These are phyloP conservation scores for Coniferiporia sulphurascens DNA, from an alignment of 1,284 basidiomycete species.

Conservation along the genomic window DNA sequence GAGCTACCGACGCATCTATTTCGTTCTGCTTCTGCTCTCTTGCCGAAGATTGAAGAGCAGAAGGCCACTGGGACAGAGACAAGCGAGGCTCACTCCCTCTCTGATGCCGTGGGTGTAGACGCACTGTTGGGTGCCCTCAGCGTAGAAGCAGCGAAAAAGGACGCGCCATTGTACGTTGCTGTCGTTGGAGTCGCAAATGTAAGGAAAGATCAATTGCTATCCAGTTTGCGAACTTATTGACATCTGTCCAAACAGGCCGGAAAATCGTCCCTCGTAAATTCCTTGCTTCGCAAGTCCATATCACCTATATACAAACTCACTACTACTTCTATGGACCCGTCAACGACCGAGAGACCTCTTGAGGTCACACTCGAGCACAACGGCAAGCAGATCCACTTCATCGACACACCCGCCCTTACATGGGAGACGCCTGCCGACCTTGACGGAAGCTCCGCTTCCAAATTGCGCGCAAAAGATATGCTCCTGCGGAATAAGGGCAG, in stretches of 20 bases:
- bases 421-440: conserved; percentile 42
- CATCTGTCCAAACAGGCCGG: conserved; percentile 46
- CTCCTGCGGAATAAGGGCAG: conserved; percentile 78
- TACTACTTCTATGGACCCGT: conserved; percentile 52
- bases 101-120: conserved; percentile 58
- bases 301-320: conserved; percentile 60
- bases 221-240: background rate
- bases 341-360: conserved; percentile 66
- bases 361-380: conserved; percentile 49
- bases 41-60: conserved; percentile 37
- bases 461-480: conserved; percentile 60
- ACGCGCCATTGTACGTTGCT: conserved; percentile 55
- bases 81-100: conserved; percentile 33
- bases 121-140: conserved; percentile 41
- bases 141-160: conserved; percentile 39
- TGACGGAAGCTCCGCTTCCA: conserved; percentile 41
- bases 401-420: conserved; percentile 84
- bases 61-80: conserved; percentile 38
- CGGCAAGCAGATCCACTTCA: conserved; percentile 50
- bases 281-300: conserved; percentile 51
- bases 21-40: conserved; percentile 68
- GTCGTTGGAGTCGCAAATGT: conserved; percentile 77
- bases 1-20: conserved; percentile 77
- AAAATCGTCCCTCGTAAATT: conserved; percentile 81
- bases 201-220: conserved; percentile 25